Evolutionary conservation across 768 basidiomycete genomes (phyloP), one percentile per base, ranked within the genome.

Genomic region (Russula dissimulans): DNA sequence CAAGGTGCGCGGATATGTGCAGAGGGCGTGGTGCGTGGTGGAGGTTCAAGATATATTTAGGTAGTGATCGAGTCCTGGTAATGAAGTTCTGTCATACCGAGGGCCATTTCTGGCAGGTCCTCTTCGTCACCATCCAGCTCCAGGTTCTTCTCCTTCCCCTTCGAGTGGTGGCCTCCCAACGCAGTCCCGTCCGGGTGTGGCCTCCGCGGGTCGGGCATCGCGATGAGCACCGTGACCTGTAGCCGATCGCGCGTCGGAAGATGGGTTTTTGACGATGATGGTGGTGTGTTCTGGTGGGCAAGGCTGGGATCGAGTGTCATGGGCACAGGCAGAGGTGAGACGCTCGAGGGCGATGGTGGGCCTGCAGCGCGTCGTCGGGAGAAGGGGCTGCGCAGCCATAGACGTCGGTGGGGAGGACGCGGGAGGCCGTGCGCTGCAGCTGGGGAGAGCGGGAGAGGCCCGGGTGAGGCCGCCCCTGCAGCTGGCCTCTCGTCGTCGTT

Each of bases 141-240:
- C 14, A 66, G n/a, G 41, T 64, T 64, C 45, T 61, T 63, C 59
- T 60, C 67, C 60, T 69, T 69, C 26, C 67, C 69, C 65, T 71
- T 68, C 29, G 47, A 50, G 14, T n/a, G 34, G 34, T 36, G 34
- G 53, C 47, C 17, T 44, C 29, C 9, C 48, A 54, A 49, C 36
- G 14, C 42, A 17, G 10, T 34, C 18, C 43, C 36, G 39, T 56
- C 50, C 34, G 41, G 29, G 51, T 60, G 63, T 31, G 67, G 59
- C 32, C 64, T 67, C 17, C 65, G 69, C 17, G 71, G 72, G 17
- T 75, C 71, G 3, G 84, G 83, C 83, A 84, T 84, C 17, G 78
- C 76, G 47, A 85, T 75, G 59, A 85, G 71, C 3, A 84, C 80
- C 17, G 81, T 77, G 11, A 85, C 74, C 65, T 82, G 79, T 22